Percentiles rank a stretch among this genome's conserved stretches.
Evolutionary conservation across 75 land plant genomes (phyloP).

Genomic region (Sequoia sempervirens): DNA sequence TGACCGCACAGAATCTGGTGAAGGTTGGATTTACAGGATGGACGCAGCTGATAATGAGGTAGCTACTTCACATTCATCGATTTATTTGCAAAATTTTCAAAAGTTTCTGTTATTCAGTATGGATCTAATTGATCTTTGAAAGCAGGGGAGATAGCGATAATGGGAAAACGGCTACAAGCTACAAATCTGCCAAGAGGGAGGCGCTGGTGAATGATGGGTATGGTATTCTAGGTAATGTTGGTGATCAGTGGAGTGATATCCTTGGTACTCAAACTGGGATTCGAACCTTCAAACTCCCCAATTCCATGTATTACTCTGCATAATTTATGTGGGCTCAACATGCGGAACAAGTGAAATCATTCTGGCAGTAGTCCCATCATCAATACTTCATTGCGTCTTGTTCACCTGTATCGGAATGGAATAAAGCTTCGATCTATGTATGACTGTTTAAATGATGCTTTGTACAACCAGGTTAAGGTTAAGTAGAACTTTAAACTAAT

Average conservation of each 20-base stretch:
- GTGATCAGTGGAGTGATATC: constrained; percentile 71
- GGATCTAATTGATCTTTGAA: not conserved
- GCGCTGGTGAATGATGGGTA: constrained; percentile 50
- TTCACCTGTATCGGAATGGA: too few species aligned
- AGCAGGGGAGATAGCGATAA: not conserved
- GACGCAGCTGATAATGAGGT: constrained; percentile 41
- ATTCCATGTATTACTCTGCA: constrained; percentile 61
- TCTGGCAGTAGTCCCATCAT: not conserved
- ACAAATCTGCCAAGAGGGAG: constrained; percentile 44
- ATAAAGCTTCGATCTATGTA: too few species aligned
- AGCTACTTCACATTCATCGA: constrained; percentile 19
- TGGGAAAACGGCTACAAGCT: not conserved
- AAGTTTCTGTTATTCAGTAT: not conserved
- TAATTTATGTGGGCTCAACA: constrained; percentile 12
- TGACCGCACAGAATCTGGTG: constrained; percentile 31
- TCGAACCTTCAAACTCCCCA: constrained; percentile 70
- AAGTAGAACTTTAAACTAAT: too few species aligned
- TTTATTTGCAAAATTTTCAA: not conserved
- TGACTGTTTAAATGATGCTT: too few species aligned
- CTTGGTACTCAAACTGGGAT: constrained; percentile 26
- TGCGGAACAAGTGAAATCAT: not conserved
- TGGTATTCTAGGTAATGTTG: constrained; percentile 48
- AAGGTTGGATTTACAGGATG: constrained; percentile 38
- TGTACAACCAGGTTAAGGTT: too few species aligned
- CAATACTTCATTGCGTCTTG: too few species aligned